These are phyloP conservation scores for Russula ochroleuca DNA, from an alignment of 768 basidiomycete species.

Conservation along the genomic window DNA sequence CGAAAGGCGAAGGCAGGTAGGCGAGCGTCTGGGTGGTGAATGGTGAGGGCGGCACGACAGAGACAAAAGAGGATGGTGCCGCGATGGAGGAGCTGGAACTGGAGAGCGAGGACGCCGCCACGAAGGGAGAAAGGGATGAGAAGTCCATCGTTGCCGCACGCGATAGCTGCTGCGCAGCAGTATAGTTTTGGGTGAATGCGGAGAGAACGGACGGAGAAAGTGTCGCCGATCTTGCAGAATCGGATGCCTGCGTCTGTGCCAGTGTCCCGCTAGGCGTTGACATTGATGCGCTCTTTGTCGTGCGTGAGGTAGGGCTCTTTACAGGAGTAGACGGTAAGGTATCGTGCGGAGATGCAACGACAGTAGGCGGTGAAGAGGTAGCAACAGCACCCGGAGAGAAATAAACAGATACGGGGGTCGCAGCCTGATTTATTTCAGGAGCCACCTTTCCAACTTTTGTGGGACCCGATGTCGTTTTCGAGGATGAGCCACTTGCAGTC, in stretches of 20 bases:
- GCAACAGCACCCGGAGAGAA: neutral
- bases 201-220: slow-evolving; percentile 19
- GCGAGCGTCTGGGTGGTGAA: slow-evolving; percentile 12
- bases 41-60: slow-evolving; percentile 3
- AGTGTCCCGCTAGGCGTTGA: neutral
- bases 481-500: neutral
- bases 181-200: slow-evolving; percentile 13
- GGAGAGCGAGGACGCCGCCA: slow-evolving; percentile 8
- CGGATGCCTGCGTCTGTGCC: neutral
- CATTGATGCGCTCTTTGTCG: neutral
- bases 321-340: neutral
- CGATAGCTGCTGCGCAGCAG: slow-evolving; percentile 10
- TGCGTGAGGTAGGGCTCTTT: slow-evolving; percentile 1
- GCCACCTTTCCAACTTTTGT: neutral
- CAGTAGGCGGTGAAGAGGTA: neutral
- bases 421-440: neutral
- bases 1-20: slow-evolving; percentile 22
- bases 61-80: slow-evolving; percentile 18
- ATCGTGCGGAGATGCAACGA: neutral
- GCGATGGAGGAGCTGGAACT: slow-evolving; percentile 9
- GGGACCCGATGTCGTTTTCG: neutral
- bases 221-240: neutral
- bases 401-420: neutral
- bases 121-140: slow-evolving; percentile 20
- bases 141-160: slow-evolving; percentile 18